Evolutionary conservation across 208 protist genomes (phyloP), one percentile per base, ranked within the genome.

Genomic region (Acanthamoeba lenticulata): DNA sequence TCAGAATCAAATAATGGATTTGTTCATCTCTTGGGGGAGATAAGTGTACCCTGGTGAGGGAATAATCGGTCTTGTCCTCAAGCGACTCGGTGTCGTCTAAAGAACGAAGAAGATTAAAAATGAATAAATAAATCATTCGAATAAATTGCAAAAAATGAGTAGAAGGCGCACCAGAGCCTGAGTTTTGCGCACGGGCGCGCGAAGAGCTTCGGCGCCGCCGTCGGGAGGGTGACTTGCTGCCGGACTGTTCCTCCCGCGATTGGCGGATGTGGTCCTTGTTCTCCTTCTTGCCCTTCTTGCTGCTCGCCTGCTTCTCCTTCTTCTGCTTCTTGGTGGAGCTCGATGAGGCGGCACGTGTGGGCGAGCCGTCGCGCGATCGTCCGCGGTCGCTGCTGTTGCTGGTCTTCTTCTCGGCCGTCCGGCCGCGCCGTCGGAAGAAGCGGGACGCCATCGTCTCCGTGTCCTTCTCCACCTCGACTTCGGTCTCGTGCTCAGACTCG

Each of bases 391-490:
- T 67, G 6, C 24, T 19, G 5, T 9, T 29, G n/a, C n/a, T 19
- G 5, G 3, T 29, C 67, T 77, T 77, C 77, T 86, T 86, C 29
- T 86, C 45, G 5, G 40, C 38, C 40, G 38, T 86, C 21, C 44
- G 45, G 21, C 77, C 44, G 9, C 77, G 77, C 77, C 77, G 7
- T 57, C 77, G 77, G 77, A 86, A 86, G 77, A 86, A 86, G 27
- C 77, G 77, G 32, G 42, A 57, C 45, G 77, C 34, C 17, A 86
- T 42, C 24, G 77, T 47, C 45, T 86, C 77, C 38, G 38, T 86
- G 77, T 86, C 77, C 45, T 86, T 86, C 45, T 86, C 77, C 42
- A 86, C 45, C 67, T 77, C n/a, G n/a, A n/a, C n/a, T n/a, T n/a
- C 77, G 3, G 77, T 57, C n/a, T 86, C 77, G 21, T 86, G 38